phyloP scores from a whole-genome alignment of 176 grass and related monocot species.

The Dendrocalamus sinicus region DNA sequence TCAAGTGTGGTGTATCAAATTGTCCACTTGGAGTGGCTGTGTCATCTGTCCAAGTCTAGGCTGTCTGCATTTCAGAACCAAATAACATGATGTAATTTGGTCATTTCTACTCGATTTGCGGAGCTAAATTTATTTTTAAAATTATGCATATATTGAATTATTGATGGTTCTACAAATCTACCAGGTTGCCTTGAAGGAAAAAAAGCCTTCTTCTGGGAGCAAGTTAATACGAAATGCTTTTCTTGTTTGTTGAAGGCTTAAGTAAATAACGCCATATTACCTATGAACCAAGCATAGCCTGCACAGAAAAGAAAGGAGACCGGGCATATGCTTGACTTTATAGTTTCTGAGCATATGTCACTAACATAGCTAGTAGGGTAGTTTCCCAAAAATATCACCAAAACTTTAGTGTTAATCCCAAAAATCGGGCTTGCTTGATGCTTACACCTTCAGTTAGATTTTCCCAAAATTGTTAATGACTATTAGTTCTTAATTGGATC shows the following conservation, averaged over 20 bases:
- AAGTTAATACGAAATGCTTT: constrained; percentile 6
- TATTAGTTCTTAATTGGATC: not conserved
- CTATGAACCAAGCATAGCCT: not conserved
- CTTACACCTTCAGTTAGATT: not conserved
- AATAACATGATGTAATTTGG: constrained; percentile 3
- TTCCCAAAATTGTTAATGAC: not conserved
- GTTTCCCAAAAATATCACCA: not conserved
- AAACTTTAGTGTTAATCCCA: not conserved
- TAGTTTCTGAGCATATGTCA: not conserved
- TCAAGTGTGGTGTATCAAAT: not conserved
- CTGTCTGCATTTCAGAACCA: not conserved
- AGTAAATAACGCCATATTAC: constrained; percentile 10
- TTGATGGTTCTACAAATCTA: not conserved
- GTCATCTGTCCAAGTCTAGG: not conserved
- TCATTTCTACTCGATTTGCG: not conserved
- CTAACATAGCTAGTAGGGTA: not conserved
- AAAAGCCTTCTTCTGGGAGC: constrained; percentile 11
- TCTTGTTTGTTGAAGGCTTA: constrained; percentile 21
- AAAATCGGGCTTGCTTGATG: not conserved
- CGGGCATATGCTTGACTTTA: constrained; percentile 5
- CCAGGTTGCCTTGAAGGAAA: constrained; percentile 9
- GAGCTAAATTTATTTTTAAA: not conserved
- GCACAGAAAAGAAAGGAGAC: constrained; percentile 2
- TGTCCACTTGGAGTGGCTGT: not conserved
- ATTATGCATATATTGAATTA: not conserved